Evolutionary conservation across 176 grass and related monocot genomes (phyloP).

Genomic region (Ampelocalamus luodianensis): DNA sequence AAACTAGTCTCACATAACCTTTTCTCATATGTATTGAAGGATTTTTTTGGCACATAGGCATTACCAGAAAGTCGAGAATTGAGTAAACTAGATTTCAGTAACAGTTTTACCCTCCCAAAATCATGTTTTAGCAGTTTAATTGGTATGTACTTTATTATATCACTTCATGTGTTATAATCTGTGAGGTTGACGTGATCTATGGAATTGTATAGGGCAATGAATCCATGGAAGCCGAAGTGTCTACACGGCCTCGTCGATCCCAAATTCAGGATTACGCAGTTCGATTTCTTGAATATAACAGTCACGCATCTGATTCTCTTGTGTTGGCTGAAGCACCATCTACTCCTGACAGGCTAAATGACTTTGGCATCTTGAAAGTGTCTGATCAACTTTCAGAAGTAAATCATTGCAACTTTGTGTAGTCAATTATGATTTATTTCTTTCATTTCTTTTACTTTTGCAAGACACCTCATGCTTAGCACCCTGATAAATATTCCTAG

Average conservation of each 20-base stretch:
- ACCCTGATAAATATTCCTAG: constrained; percentile 17
- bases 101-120: constrained; percentile 6
- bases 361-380: constrained; percentile 73
- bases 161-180: constrained; percentile 24
- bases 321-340: constrained; percentile 72
- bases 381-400: constrained; percentile 78
- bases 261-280: constrained; percentile 80
- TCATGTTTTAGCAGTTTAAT: constrained; percentile 23
- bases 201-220: constrained; percentile 41
- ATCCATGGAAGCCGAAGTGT: constrained; percentile 34
- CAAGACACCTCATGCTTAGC: neutral
- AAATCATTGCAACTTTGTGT: constrained; percentile 33
- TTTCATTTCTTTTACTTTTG: constrained; percentile 26
- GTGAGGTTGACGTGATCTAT: constrained; percentile 41
- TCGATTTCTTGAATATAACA: constrained; percentile 79
- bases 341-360: constrained; percentile 80
- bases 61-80: neutral
- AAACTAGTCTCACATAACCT: constrained; percentile 17
- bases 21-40: constrained; percentile 29
- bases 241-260: constrained; percentile 24
- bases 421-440: constrained; percentile 31
- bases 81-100: constrained; percentile 5
- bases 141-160: constrained; percentile 17
- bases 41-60: neutral
- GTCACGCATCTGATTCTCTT: constrained; percentile 42